Percentiles rank a stretch among this genome's conserved stretches.
phyloP scores from a whole-genome alignment of 2,329 filamentous ascomycete species.

The Colletotrichum incanum region DNA sequence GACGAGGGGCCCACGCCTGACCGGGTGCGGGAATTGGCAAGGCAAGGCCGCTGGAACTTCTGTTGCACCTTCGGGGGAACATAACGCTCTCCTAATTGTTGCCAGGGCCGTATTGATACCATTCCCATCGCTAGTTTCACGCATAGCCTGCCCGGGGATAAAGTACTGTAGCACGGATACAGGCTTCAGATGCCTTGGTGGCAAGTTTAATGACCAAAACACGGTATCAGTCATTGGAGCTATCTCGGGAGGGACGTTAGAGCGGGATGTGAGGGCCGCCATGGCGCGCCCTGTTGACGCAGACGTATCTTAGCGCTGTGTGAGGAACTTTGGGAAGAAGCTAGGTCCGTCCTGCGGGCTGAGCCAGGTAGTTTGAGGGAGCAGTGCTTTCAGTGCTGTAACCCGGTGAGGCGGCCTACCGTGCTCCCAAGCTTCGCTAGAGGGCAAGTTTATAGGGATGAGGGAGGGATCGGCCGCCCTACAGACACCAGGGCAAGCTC shows the following conservation, averaged over 20 bases:
- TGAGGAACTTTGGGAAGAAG: constrained; percentile 33
- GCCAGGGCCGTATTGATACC: background rate
- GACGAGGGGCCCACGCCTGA: no score
- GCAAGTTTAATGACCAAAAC: background rate
- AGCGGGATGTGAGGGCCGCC: background rate
- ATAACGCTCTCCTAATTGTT: background rate
- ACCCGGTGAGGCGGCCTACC: background rate
- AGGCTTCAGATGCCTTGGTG: background rate
- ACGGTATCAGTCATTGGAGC: background rate
- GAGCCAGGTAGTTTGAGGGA: constrained; percentile 30
- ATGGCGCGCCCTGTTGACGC: background rate
- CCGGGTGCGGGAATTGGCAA: no score
- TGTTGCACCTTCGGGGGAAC: background rate
- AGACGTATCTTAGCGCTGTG: constrained; percentile 6
- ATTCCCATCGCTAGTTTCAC: background rate
- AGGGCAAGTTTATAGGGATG: background rate
- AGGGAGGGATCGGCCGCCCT: constrained; percentile 14
- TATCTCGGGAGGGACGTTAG: constrained; percentile 15
- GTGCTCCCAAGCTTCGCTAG: constrained; percentile 1
- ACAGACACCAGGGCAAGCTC: constrained; percentile 10
- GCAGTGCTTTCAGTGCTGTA: constrained; percentile 8
- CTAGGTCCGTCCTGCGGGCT: constrained; percentile 31
- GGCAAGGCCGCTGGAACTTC: background rate
- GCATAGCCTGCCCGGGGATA: background rate
- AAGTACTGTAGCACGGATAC: background rate